phyloP scores from a whole-genome alignment of 257 asterid genomes.

The Solanum sejunctum region DNA sequence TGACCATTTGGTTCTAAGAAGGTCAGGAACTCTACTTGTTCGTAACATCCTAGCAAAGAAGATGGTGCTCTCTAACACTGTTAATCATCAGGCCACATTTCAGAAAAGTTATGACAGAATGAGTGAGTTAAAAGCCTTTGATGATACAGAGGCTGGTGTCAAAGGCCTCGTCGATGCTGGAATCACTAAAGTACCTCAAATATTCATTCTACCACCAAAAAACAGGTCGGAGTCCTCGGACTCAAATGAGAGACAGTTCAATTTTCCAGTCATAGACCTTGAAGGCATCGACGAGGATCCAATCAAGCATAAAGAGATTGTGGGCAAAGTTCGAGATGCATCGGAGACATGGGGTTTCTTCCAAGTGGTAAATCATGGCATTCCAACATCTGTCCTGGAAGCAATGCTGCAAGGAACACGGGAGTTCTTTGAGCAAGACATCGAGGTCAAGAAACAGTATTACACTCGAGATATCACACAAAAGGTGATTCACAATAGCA shows the following conservation, averaged over 20 bases:
- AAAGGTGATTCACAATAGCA: neutral
- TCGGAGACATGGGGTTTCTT: neutral
- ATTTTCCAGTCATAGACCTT: neutral
- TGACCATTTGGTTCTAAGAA: no score
- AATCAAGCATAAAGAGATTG: neutral
- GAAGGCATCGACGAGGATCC: neutral
- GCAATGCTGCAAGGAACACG: neutral
- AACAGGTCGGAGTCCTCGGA: neutral
- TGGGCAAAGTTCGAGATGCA: neutral
- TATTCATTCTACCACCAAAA: neutral
- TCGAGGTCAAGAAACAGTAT: neutral
- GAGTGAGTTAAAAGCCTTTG: neutral
- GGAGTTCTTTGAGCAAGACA: neutral
- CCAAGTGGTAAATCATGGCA: neutral
- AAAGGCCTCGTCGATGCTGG: neutral
- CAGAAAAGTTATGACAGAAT: neutral
- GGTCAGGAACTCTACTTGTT: neutral
- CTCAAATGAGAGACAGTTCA: neutral
- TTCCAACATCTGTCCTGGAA: neutral
- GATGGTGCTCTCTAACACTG: neutral
- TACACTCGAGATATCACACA: neutral
- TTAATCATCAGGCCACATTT: neutral
- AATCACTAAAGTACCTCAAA: neutral
- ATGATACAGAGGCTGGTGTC: neutral
- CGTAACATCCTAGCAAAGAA: neutral